Evolutionary conservation across 1,284 basidiomycete species (phyloP).

Genomic region (Ganoderma leucocontextum): DNA sequence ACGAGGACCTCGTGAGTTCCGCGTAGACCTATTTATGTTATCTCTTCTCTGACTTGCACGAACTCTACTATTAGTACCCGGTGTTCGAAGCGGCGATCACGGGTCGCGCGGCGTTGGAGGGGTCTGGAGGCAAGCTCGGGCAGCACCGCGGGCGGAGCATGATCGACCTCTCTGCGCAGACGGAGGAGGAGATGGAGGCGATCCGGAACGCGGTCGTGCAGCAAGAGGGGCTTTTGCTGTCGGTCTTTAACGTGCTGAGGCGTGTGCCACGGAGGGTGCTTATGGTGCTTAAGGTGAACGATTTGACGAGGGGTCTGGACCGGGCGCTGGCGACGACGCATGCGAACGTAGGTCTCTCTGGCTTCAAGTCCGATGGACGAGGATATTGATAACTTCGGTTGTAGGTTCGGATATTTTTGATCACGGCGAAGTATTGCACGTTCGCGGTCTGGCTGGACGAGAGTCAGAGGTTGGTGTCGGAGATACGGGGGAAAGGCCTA

Average conservation of each 20-base stretch:
- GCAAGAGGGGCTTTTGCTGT: conserved; percentile 81
- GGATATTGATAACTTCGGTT: too few species aligned
- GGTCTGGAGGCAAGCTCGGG: conserved; percentile 51
- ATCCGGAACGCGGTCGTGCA: conserved; percentile 84
- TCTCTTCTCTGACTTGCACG: neutral
- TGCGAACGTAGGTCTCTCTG: conserved; percentile 58
- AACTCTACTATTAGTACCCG: conserved; percentile 65
- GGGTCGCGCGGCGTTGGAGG: conserved; percentile 71
- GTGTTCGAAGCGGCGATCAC: conserved; percentile 91
- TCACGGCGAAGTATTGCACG: conserved; percentile 92
- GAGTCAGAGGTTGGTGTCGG: conserved; percentile 56
- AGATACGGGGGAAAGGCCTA: conserved; percentile 59
- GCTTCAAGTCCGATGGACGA: too few species aligned
- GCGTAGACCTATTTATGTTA: neutral
- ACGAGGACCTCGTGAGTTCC: conserved; percentile 77
- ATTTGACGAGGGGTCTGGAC: conserved; percentile 81
- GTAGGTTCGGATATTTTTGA: conserved; percentile 87
- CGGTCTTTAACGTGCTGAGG: conserved; percentile 86
- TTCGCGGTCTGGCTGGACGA: conserved; percentile 88
- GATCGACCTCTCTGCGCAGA: conserved; percentile 75
- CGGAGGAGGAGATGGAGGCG: conserved; percentile 77
- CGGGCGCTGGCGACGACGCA: conserved; percentile 79
- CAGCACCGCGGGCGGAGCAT: conserved; percentile 73
- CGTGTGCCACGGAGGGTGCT: conserved; percentile 85
- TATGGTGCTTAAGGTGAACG: conserved; percentile 89